These are phyloP conservation scores for Sarocladium strictum DNA, from an alignment of 2,329 filamentous ascomycete species.

Conservation along the genomic window DNA sequence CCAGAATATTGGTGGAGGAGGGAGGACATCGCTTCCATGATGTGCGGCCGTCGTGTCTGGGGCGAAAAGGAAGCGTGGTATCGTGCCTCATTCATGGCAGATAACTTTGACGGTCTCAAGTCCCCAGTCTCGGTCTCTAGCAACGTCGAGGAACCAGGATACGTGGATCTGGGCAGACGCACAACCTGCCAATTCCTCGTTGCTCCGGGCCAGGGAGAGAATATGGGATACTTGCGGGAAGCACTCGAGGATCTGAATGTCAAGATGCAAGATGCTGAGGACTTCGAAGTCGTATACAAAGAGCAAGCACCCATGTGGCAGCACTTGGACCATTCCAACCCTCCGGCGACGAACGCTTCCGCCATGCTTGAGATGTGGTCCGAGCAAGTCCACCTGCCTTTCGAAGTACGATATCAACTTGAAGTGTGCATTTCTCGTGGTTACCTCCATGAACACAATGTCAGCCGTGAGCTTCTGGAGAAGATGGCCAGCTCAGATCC, in stretches of 20 bases:
- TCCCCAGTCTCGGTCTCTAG: conserved; percentile 33
- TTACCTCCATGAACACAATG: conserved; percentile 68
- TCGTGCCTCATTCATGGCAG: conserved; percentile 40
- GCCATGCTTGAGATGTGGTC: not conserved
- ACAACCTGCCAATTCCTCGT: conserved; percentile 47
- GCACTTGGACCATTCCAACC: conserved; percentile 21
- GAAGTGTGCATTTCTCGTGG: conserved; percentile 87
- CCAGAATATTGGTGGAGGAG: conserved; percentile 40
- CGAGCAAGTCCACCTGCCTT: conserved; percentile 43
- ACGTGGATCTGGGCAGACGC: conserved; percentile 52
- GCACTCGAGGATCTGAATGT: conserved; percentile 72
- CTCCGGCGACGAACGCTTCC: not conserved
- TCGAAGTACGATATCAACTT: conserved; percentile 78
- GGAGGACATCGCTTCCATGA: conserved; percentile 24
- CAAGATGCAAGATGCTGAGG: conserved; percentile 31
- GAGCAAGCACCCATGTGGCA: conserved; percentile 23
- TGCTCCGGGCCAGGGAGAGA: conserved; percentile 14
- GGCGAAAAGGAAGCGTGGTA: conserved; percentile 38
- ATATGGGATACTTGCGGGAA: conserved; percentile 32
- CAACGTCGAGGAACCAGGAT: conserved; percentile 24
- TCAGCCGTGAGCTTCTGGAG: conserved; percentile 61
- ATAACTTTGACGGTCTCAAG: conserved; percentile 25
- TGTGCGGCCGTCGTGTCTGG: conserved; percentile 31
- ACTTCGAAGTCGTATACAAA: conserved; percentile 33
- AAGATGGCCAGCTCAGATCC: conserved; percentile 43